Conservation (phyloP, 306 rosid species). For the Crataegus laevigata region DNA sequence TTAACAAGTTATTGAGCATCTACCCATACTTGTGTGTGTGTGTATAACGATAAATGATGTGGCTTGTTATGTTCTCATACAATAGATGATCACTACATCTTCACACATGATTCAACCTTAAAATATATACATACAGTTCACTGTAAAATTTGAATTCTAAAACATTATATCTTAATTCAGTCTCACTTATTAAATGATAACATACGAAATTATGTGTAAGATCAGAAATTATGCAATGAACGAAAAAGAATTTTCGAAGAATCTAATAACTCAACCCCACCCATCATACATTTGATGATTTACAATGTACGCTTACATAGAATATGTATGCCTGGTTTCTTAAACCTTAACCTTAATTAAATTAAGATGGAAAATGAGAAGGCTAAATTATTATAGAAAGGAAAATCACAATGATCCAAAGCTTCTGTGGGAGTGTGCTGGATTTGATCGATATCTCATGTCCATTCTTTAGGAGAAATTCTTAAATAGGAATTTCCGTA, state of each 20-base stretch:
- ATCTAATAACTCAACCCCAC: conserved; percentile 20
- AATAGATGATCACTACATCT: not conserved
- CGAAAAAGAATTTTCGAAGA: not conserved
- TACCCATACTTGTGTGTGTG: not conserved
- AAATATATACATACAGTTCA: no score
- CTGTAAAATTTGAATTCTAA: no score
- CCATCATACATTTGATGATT: conserved; percentile 6
- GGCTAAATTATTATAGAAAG: not conserved
- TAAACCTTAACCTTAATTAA: not conserved
- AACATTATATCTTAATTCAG: no score
- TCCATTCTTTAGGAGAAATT: not conserved
- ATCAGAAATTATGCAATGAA: no score
- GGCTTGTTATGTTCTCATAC: not conserved
- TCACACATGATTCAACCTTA: not conserved
- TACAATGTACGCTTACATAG: conserved; percentile 22
- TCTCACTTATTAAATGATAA: no score
- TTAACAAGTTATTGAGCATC: not conserved
- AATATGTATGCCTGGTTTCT: conserved; percentile 19
- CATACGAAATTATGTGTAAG: no score
- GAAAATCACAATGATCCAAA: not conserved
- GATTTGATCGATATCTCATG: not conserved
- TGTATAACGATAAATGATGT: not conserved
- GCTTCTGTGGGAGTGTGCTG: not conserved
- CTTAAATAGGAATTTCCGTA: not conserved
- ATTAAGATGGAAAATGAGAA: not conserved